Evolutionary conservation across 1,284 basidiomycete genomes (phyloP), one percentile per base, ranked within the genome.

Genomic region (Pseudozyma tsukubaensis): DNA sequence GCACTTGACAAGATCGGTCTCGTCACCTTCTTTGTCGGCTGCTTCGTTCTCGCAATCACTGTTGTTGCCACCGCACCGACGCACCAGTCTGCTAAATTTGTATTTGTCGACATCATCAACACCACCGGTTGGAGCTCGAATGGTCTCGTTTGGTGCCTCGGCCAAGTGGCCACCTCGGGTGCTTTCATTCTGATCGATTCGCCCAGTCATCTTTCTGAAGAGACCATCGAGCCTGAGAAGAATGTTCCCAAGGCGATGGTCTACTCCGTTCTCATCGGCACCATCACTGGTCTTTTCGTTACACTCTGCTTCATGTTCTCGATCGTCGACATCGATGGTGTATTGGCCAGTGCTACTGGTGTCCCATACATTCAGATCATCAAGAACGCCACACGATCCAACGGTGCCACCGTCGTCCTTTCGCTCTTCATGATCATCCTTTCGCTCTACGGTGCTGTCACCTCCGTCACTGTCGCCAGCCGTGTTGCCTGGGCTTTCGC

Each of bases 271-370:
- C 52, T 66, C 34, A 66, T 66, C 44, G 64, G 64, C 34, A 66
- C 64, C 5, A 49, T 66, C 19, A 66, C 64, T 8, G 64, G 64
- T 9, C 53, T 66, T 3, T 66, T 66, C 21, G 64, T 66, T 29
- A 66, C 64, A 18, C 64, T 66, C 24, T 66, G 64, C 58, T 66
- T 66, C 52, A 66, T 66, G 64, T 66, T 66, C 21, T 66, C 64
- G 32, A 66, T 66, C 34, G 58, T 60, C 37, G 64, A 66, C 53
- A 60, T 66, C n/a, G 64, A 66, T 21, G 64, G 58, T n/a, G 64
- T 66, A 3, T 58, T 66, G 8, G 32, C 45, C 13, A 66, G 58
- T n/a, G 64, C 64, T 3, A 50, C 48, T 2, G 64, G 64, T 10
- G 58, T 66, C 4, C 64, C 64, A 14, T 66, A 66, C 37, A 66